Conservation (phyloP, 352 stramenopile species). For the Phytophthora syringae region DNA sequence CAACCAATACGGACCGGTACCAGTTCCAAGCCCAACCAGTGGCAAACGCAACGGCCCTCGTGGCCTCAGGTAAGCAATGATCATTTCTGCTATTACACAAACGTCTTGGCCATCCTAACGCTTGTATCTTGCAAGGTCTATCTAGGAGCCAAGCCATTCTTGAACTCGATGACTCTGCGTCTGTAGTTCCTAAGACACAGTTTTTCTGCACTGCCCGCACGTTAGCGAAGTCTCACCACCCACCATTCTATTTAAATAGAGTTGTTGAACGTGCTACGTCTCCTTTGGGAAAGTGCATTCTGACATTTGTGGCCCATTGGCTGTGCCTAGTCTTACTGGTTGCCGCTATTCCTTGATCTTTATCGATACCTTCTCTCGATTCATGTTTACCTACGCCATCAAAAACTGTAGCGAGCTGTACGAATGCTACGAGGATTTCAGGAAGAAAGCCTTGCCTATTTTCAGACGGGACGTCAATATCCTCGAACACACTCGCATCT, state of each 20-base stretch:
- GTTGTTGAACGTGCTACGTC: conserved; percentile 26
- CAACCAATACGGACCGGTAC: conserved; percentile 4
- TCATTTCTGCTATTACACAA: conserved; percentile 16
- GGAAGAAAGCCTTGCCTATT: too few relatives aligned
- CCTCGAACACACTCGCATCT: background rate
- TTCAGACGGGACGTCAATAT: conserved; percentile 2
- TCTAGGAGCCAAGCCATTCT: conserved; percentile 10
- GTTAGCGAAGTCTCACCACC: conserved; percentile 32
- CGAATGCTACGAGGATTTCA: conserved; percentile 20
- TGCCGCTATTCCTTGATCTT: too few relatives aligned
- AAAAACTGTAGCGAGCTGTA: conserved; percentile 16
- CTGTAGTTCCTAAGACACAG: background rate
- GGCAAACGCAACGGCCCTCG: background rate
- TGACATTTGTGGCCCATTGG: too few relatives aligned
- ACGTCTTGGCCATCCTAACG: conserved; percentile 18
- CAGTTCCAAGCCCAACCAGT: conserved; percentile 6
- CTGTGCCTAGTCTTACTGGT: too few relatives aligned
- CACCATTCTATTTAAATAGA: conserved; percentile 26
- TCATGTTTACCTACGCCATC: conserved; percentile 29
- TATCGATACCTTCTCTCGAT: too few relatives aligned
- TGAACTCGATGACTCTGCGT: too few relatives aligned
- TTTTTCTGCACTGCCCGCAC: conserved; percentile 23
- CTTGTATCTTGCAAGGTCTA: conserved; percentile 8
- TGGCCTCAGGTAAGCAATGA: conserved; percentile 6
- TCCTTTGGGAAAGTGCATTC: too few relatives aligned